Conservation (phyloP, 1,284 basidiomycete species). For the Moesziomyces antarcticus region DNA sequence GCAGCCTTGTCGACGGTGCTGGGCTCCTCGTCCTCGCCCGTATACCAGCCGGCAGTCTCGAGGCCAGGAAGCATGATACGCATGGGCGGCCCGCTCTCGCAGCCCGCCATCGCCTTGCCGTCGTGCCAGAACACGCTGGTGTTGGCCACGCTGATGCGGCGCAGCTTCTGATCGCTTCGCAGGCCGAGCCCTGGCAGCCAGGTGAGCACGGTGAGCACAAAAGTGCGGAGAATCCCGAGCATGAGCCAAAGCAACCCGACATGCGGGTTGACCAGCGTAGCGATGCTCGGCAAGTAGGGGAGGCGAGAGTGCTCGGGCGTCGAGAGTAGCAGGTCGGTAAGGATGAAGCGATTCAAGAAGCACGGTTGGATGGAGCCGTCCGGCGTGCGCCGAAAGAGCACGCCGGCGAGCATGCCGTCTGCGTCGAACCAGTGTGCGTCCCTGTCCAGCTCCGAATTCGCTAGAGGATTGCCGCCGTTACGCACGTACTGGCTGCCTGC, state of each 20-base stretch:
- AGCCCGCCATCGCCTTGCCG: conserved; percentile 70
- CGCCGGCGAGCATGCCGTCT: conserved; percentile 71
- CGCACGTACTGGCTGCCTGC: conserved; percentile 69
- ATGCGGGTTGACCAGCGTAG: conserved; percentile 70
- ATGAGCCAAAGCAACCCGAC: conserved; percentile 68
- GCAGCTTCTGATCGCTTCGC: conserved; percentile 26
- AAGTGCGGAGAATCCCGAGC: conserved; percentile 68
- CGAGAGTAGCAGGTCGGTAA: conserved; percentile 68
- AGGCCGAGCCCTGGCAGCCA: conserved; percentile 59
- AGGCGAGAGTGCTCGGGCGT: conserved; percentile 50
- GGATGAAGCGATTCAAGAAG: conserved; percentile 68
- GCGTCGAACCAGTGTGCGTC: conserved; percentile 67
- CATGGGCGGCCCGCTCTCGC: conserved; percentile 71
- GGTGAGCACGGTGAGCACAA: conserved; percentile 59
- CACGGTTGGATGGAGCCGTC: conserved; percentile 53
- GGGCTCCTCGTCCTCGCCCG: conserved; percentile 53
- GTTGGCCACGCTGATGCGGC: conserved; percentile 69
- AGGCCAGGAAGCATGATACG: conserved; percentile 70
- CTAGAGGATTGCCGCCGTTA: conserved; percentile 71
- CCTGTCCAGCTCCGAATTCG: conserved; percentile 47
- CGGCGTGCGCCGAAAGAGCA: conserved; percentile 67
- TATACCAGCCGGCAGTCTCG: conserved; percentile 70
- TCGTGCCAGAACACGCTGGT: conserved; percentile 70
- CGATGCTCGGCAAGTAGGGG: conserved; percentile 71
- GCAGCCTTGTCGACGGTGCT: not conserved